These are phyloP conservation scores for Sparassis latifolia DNA, from an alignment of 1,284 basidiomycete species.

Conservation along the genomic window DNA sequence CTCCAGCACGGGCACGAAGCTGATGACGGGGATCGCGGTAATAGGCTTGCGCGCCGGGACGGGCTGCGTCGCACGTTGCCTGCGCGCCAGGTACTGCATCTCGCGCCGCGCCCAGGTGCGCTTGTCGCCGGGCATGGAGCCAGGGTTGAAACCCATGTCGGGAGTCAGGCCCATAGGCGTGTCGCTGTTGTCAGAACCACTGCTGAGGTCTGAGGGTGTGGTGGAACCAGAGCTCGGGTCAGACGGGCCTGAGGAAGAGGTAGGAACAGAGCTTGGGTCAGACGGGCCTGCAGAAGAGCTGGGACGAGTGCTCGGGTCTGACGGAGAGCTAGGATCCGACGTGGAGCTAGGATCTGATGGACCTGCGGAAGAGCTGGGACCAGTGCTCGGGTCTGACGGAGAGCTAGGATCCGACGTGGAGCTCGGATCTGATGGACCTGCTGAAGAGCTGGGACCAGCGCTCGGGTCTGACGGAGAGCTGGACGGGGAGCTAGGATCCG, in stretches of 20 bases:
- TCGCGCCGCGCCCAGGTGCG: not conserved
- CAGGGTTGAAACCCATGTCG: too few relatives aligned
- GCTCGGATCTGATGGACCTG: not conserved
- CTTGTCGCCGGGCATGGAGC: too few relatives aligned
- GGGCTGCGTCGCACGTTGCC: constrained; percentile 2
- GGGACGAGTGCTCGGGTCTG: too few relatives aligned
- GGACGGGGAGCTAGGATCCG: not conserved
- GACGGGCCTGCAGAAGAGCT: not conserved
- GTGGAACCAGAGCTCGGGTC: too few relatives aligned
- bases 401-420: not conserved
- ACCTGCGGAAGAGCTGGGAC: not conserved
- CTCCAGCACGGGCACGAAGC: constrained; percentile 7
- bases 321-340: not conserved
- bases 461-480: too few relatives aligned
- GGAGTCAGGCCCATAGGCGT: too few relatives aligned
- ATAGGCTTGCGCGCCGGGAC: not conserved
- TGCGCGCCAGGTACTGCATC: not conserved
- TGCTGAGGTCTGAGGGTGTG: too few relatives aligned
- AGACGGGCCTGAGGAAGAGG: not conserved
- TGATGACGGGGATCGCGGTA: not conserved
- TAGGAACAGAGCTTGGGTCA: not conserved
- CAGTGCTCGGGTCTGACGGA: not conserved
- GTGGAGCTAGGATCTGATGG: not conserved
- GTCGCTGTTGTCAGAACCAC: too few relatives aligned
- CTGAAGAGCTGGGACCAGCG: too few relatives aligned